Percentiles rank a stretch among this genome's conserved stretches.
These are phyloP conservation scores for Angomonas deanei DNA, from an alignment of 208 protist genomes.

Conservation along the genomic window DNA sequence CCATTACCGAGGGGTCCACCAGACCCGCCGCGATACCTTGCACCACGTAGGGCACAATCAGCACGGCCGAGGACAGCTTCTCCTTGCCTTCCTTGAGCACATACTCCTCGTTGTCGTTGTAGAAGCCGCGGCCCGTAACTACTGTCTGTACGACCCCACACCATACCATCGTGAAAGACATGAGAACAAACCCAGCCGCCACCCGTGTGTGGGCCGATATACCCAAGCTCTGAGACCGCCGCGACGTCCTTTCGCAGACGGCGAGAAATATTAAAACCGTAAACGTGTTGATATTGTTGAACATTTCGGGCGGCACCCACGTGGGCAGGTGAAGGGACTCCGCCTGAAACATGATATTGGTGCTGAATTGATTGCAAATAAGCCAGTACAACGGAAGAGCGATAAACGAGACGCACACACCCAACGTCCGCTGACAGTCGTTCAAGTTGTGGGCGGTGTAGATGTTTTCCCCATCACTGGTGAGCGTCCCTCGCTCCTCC, in stretches of 20 bases:
- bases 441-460: constrained; percentile 14
- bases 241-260: constrained; percentile 26
- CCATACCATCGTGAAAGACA: constrained; percentile 51
- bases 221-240: not conserved
- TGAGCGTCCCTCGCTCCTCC: not conserved
- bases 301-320: constrained; percentile 41
- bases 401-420: constrained; percentile 38
- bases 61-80: constrained; percentile 38
- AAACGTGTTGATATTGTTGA: constrained; percentile 70
- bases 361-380: constrained; percentile 65
- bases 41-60: constrained; percentile 50
- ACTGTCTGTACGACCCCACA: constrained; percentile 40
- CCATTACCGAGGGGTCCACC: constrained; percentile 63
- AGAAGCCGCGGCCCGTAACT: constrained; percentile 32
- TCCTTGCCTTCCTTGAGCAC: constrained; percentile 14
- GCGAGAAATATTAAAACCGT: constrained; percentile 43
- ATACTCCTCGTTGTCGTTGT: constrained; percentile 33
- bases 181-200: constrained; percentile 28
- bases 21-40: constrained; percentile 55
- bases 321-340: constrained; percentile 30
- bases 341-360: constrained; percentile 53
- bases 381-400: constrained; percentile 71
- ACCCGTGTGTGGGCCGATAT: constrained; percentile 18
- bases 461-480: not conserved
- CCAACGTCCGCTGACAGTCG: constrained; percentile 35